Evolutionary conservation across 257 asterid species (phyloP), one percentile per base, ranked within the genome.

Genomic region (Ilex aquifolium): DNA sequence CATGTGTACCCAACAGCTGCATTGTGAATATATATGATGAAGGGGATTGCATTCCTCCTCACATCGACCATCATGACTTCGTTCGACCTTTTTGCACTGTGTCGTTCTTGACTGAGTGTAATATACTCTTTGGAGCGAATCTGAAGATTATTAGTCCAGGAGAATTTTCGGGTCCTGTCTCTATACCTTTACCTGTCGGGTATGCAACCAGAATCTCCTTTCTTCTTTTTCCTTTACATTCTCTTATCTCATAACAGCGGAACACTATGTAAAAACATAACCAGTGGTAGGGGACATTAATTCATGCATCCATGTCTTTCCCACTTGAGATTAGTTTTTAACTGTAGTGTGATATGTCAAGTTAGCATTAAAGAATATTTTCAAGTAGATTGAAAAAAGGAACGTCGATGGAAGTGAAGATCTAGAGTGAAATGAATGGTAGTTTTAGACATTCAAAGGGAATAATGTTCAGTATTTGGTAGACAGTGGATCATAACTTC

Each of bases 1-100:
- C 83, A 0, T 87, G 96, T 66, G 78, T 88, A n/a, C 97, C 97
- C 1, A 83, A 90, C 67, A 90, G 97, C 68, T 90, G 97, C 65
- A 90, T 90, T 7, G 97, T 90, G 66, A 90, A 90, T 68, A 88
- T 90, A 17, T 90, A 90, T 16, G 95, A 90, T 0, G 83, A 88
- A 69, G 97, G 90, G 16, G 97, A 90, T 71, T 88, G 97, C 53
- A 90, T 90, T 79, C 97, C 97, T 0, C 97, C 97, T 40, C 97
- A 88, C 68, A 85, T 90, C 17, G 97, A 90, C 63, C 83, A 85
- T 77, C 96, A 82, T 13, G 97, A 90, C 69, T 90, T 90, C 60
- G 79, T 87, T 52, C 73, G 97, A 36, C 97, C 97, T 32, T 90
- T 90, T 63, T 83, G 95, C 69, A 90, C 96, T 0, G 95, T 87